Conservation (phyloP, 2,329 filamentous ascomycete species). For the Metarhizium brunneum region DNA sequence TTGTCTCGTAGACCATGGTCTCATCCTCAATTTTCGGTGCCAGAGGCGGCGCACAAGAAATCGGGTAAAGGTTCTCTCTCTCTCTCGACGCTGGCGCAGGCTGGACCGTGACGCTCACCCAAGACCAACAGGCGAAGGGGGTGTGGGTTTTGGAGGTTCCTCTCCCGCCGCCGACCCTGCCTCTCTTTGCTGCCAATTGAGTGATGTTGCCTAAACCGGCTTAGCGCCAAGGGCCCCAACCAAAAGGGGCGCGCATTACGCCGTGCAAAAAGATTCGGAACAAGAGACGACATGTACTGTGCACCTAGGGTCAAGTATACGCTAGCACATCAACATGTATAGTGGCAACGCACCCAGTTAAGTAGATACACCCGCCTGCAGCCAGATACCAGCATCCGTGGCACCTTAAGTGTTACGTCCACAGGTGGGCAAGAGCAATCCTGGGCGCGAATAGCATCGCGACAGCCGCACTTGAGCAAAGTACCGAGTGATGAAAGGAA, state of each 20-base stretch:
- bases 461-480: not conserved
- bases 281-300: not conserved
- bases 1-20: conserved; percentile 29
- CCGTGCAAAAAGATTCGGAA: not conserved
- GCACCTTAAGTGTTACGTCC: not conserved
- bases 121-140: conserved; percentile 11
- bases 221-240: not conserved
- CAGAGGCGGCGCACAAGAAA: conserved; percentile 29
- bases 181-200: not conserved
- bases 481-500: not conserved
- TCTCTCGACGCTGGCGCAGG: conserved; percentile 11
- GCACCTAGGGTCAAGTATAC: not conserved
- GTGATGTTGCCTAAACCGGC: not conserved
- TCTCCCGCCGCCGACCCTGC: conserved; percentile 2
- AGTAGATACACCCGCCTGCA: not conserved
- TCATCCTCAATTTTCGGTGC: conserved; percentile 31
- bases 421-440: conserved; percentile 1
- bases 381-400: not conserved
- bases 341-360: not conserved
- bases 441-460: conserved; percentile 7
- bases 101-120: conserved; percentile 16
- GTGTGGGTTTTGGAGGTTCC: conserved; percentile 9
- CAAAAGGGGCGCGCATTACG: not conserved
- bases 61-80: conserved; percentile 22
- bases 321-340: not conserved